Evolutionary conservation across 495 filamentous ascomycete genomes (phyloP), one percentile per base, ranked within the genome.

Genomic region (Penicillium chermesinum): DNA sequence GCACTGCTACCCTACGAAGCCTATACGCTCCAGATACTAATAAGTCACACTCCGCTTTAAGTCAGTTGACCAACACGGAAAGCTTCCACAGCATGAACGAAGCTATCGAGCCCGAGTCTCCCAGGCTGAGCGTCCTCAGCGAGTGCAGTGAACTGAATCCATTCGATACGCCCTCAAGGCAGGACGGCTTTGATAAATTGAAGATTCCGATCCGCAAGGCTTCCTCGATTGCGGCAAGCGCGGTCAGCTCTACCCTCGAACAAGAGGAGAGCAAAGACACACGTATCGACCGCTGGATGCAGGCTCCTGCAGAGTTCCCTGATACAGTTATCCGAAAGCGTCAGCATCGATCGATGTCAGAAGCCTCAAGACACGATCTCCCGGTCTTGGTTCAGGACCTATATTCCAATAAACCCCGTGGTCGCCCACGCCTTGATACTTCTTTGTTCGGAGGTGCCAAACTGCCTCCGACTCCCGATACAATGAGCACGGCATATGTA

Each of bases 91-190:
- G 70, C 3, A 66, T 62, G 53, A 60, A 35, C 16, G 65, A 59
- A 25, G 63, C 45, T 2, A 32, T 46, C 3, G 69, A 71, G 12
- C 58, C 66, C 0, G 63, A 54, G 39, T 88, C 85, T 41, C 86
- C 86, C 7, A 76, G 84, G 39, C 67, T 90, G 15, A 91, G 87
- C 52, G 75, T 87, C 14, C 73, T 91, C 20, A 90, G 87, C 57
- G 86, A 91, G 63, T 88, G 85, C 55, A 88, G 85, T 22, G 87
- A 90, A 52, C 54, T 86, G 9, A 84, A 82, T 57, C 72, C 87
- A 5, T 83, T 84, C 46, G 85, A 64, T 21, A 60, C 54, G 7
- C 36, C 47, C 0, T 47, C 52, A 9, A 48, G 38, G 32, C 52
- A 41, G 33, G 37, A 61, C 32, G 57, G 55, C 7, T 59, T 57